These are phyloP conservation scores for Arxiozyma telluris DNA, from an alignment of 1,139 yeast genomes.

Conservation along the genomic window DNA sequence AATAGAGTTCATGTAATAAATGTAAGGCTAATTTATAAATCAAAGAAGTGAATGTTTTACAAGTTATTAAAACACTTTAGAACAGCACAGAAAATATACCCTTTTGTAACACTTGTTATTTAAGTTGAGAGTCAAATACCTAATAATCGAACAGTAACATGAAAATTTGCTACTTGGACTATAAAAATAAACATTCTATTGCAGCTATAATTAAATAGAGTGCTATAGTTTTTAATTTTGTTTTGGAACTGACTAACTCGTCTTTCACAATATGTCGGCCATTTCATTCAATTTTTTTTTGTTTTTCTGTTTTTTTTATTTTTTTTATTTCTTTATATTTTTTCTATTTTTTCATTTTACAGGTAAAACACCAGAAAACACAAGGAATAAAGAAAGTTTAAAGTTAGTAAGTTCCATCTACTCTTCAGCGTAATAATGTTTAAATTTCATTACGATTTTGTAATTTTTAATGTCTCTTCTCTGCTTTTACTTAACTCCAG, in stretches of 20 bases:
- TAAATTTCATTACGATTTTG: neutral
- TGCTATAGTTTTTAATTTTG: neutral
- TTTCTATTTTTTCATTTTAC: neutral
- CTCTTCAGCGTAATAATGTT: neutral
- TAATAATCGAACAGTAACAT: neutral
- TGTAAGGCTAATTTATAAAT: neutral
- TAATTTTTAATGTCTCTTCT: too few relatives aligned
- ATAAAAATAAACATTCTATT: too few relatives aligned
- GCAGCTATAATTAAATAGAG: neutral
- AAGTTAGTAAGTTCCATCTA: neutral
- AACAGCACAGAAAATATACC: neutral
- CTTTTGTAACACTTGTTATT: neutral
- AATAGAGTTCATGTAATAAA: neutral
- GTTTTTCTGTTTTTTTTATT: too few relatives aligned
- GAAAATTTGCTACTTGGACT: neutral
- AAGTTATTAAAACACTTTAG: neutral
- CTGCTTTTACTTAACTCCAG: too few relatives aligned
- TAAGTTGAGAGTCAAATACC: too few relatives aligned
- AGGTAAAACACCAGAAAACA: neutral
- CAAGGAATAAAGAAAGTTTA: neutral
- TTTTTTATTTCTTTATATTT: too few relatives aligned
- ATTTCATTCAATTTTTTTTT: too few relatives aligned
- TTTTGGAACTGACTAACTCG: neutral
- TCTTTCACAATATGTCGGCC: neutral
- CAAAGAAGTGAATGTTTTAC: neutral